Conservation (phyloP, 2,329 filamentous ascomycete genomes). For the Talaromyces sp. region DNA sequence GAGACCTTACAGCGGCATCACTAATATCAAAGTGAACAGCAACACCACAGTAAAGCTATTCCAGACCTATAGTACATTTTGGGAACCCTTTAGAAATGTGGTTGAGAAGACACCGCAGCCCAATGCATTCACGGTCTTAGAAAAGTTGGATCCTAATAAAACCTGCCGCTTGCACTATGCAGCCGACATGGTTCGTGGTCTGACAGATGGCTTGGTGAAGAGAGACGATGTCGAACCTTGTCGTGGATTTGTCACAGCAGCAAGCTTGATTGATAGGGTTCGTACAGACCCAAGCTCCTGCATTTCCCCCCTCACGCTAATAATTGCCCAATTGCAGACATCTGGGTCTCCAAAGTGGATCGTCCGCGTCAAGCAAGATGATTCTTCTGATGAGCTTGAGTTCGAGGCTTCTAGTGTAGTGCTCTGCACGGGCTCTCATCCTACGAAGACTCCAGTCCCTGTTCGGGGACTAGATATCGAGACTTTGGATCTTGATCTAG, state of each 20-base stretch:
- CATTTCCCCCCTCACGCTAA: conserved; percentile 9
- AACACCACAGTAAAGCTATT: conserved; percentile 67
- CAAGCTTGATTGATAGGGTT: conserved; percentile 35
- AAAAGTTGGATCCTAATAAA: conserved; percentile 57
- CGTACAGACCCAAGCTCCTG: neutral
- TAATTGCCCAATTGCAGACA: conserved; percentile 16
- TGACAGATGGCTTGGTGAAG: conserved; percentile 46
- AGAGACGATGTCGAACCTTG: conserved; percentile 39
- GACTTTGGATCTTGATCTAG: conserved; percentile 57
- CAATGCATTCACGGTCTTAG: conserved; percentile 59
- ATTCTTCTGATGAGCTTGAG: conserved; percentile 32
- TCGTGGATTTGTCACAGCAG: conserved; percentile 38
- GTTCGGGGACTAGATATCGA: conserved; percentile 42
- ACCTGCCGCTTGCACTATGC: conserved; percentile 62
- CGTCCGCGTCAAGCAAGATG: conserved; percentile 32
- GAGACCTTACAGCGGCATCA: neutral
- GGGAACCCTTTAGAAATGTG: conserved; percentile 57
- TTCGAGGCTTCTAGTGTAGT: conserved; percentile 52
- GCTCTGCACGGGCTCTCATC: conserved; percentile 62
- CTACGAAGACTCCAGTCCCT: conserved; percentile 50
- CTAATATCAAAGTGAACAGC: conserved; percentile 30
- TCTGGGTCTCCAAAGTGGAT: conserved; percentile 36
- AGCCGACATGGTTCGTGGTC: conserved; percentile 56
- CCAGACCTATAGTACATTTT: conserved; percentile 58
- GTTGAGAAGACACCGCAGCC: conserved; percentile 51